Evolutionary conservation across 768 basidiomycete genomes (phyloP).

Genomic region (Pleurotus citrinopileatus): DNA sequence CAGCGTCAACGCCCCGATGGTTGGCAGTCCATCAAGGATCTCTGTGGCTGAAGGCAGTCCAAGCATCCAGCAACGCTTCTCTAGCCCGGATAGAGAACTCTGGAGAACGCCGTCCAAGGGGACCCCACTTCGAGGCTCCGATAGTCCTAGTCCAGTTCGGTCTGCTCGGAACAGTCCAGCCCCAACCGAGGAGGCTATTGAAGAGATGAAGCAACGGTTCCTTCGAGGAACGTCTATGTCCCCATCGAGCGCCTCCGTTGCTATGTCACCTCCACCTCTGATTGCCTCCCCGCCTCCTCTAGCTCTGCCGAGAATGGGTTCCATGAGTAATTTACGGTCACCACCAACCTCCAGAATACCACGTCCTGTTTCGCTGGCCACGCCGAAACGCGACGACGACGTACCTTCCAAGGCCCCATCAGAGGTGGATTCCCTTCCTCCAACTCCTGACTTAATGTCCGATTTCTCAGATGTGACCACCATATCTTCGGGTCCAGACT

Average conservation of each 20-base stretch:
- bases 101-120: constrained; percentile 7
- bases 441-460: constrained; percentile 57
- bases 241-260: constrained; percentile 20
- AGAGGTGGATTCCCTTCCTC: constrained; percentile 24
- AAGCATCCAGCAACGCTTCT: constrained; percentile 20
- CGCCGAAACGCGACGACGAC: not conserved
- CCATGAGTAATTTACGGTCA: not conserved
- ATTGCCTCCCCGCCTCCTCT: constrained; percentile 1
- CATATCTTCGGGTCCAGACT: constrained; percentile 49
- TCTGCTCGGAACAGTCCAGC: constrained; percentile 25
- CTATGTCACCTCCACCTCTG: constrained; percentile 11
- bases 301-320: not conserved
- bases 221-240: constrained; percentile 30
- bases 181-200: constrained; percentile 48
- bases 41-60: constrained; percentile 15
- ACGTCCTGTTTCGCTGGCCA: constrained; percentile 8
- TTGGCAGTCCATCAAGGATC: constrained; percentile 5
- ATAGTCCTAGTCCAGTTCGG: constrained; percentile 23
- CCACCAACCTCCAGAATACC: constrained; percentile 2
- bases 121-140: constrained; percentile 16
- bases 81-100: constrained; percentile 19
- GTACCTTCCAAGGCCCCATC: not conserved
- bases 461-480: constrained; percentile 61
- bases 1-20: not conserved
- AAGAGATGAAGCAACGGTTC: constrained; percentile 64